Evolutionary conservation across 306 rosid species (phyloP).

Genomic region (Sicyos edulis): DNA sequence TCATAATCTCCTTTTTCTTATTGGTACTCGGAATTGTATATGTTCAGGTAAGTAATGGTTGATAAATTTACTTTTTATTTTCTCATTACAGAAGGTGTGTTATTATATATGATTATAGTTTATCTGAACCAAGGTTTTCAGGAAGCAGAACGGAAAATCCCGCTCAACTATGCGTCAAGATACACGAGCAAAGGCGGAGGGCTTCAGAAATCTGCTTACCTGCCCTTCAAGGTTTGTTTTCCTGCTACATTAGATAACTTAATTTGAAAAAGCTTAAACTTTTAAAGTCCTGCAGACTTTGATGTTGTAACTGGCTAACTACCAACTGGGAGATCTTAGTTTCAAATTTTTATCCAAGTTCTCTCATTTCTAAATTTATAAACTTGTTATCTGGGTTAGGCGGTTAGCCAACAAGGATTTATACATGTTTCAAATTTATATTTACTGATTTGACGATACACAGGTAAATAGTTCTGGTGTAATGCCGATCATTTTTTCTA

Average conservation of each 20-base stretch:
- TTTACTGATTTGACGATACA: constrained; percentile 28
- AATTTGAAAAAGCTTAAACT: background rate
- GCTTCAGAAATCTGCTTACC: constrained; percentile 80
- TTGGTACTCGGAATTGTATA: constrained; percentile 93
- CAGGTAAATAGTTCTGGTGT: constrained; percentile 98
- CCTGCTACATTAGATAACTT: background rate
- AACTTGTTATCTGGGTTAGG: background rate
- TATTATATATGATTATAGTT: constrained; percentile 16
- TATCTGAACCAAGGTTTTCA: constrained; percentile 48
- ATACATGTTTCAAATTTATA: background rate
- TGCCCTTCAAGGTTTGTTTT: constrained; percentile 75
- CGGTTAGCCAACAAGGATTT: background rate
- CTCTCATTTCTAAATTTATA: background rate
- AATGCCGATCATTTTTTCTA: constrained; percentile 94
- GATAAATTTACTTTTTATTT: constrained; percentile 22
- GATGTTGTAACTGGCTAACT: background rate
- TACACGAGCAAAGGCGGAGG: constrained; percentile 68
- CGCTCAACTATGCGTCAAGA: constrained; percentile 90
- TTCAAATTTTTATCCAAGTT: constrained; percentile 1
- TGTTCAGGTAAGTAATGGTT: constrained; percentile 71
- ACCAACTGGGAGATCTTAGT: background rate
- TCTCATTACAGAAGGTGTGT: constrained; percentile 16
- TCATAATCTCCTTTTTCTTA: constrained; percentile 55
- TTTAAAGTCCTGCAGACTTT: background rate
- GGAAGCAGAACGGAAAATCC: constrained; percentile 99